phyloP scores from a whole-genome alignment of 768 basidiomycete species.

The Mycena vulgaris region DNA sequence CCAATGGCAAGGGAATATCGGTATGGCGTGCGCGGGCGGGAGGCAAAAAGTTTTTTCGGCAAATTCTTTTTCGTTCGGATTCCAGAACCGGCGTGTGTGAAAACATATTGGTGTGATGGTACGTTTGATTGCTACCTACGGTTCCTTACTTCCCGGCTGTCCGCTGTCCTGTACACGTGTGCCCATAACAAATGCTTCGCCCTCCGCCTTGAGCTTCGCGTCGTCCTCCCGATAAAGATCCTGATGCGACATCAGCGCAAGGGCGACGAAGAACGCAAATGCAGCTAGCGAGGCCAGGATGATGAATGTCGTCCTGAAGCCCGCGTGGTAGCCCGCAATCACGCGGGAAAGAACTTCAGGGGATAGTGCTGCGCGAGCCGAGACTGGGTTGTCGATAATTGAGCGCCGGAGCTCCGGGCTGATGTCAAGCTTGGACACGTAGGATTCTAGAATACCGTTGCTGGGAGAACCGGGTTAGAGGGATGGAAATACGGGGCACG shows the following conservation, averaged over 20 bases:
- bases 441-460: conserved; percentile 31
- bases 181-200: conserved; percentile 35
- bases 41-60: conserved; percentile 13
- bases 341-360: conserved; percentile 28
- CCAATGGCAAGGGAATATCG: not conserved
- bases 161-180: conserved; percentile 12
- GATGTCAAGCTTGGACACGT: conserved; percentile 30
- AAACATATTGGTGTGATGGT: too few relatives aligned
- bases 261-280: conserved; percentile 38
- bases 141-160: not conserved
- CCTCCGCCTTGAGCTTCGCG: conserved; percentile 36
- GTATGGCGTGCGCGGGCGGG: not conserved
- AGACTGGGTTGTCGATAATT: conserved; percentile 38
- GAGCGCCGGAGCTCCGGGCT: conserved; percentile 28
- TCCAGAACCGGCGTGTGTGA: not conserved
- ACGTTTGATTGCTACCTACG: conserved; percentile 19
- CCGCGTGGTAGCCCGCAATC: conserved; percentile 36
- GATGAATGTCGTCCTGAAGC: conserved; percentile 42
- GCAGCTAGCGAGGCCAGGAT: conserved; percentile 39
- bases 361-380: conserved; percentile 28
- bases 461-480: conserved; percentile 11
- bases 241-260: conserved; percentile 38
- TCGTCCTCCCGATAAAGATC: conserved; percentile 42
- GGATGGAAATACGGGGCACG: not conserved
- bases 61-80: conserved; percentile 9